A percentile compares a stretch with the other conserved stretches of the same genome.
Evolutionary conservation across 495 filamentous ascomycete genomes (phyloP).

Genomic region (Penicillium malachiteum): DNA sequence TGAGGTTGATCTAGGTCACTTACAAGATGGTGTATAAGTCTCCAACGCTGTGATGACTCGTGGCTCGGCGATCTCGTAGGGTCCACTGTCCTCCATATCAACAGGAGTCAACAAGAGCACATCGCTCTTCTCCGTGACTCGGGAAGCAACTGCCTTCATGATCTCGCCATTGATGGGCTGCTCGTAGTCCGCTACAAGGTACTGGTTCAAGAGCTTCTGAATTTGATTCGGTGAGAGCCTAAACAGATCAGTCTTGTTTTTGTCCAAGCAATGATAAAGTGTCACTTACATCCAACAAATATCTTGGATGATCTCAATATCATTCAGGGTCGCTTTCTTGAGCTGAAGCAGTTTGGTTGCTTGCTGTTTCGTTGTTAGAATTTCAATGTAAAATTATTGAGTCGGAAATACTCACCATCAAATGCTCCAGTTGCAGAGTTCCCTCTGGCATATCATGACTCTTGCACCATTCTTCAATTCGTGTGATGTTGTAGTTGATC

Average conservation of each 20-base stretch:
- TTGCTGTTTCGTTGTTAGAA: slow-evolving; percentile 58
- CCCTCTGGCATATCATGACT: slow-evolving; percentile 99
- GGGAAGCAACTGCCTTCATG: slow-evolving; percentile 97
- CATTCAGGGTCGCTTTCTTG: slow-evolving; percentile 98
- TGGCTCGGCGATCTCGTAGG: slow-evolving; percentile 97
- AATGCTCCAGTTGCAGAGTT: slow-evolving; percentile 94
- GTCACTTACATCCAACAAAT: slow-evolving; percentile 96
- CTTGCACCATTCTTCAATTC: slow-evolving; percentile 99
- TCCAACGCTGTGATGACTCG: slow-evolving; percentile 93
- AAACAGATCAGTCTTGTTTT: slow-evolving; percentile 7
- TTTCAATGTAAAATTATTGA: not conserved
- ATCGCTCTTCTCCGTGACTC: slow-evolving; percentile 97
- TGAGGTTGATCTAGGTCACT: slow-evolving; percentile 29
- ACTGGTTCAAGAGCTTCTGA: slow-evolving; percentile 97
- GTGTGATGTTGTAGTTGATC: slow-evolving; percentile 99
- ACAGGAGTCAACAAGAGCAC: slow-evolving; percentile 89
- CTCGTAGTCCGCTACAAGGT: slow-evolving; percentile 98
- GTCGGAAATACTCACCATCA: slow-evolving; percentile 66
- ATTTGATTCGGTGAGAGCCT: slow-evolving; percentile 98
- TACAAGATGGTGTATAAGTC: slow-evolving; percentile 95
- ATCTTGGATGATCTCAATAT: slow-evolving; percentile 99
- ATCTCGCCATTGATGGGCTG: slow-evolving; percentile 99
- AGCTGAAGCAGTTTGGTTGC: slow-evolving; percentile 97
- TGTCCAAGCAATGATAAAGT: not conserved
- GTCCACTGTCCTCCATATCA: slow-evolving; percentile 99